Conservation (phyloP, 345 rosid genomes). For the Punica granatum region DNA sequence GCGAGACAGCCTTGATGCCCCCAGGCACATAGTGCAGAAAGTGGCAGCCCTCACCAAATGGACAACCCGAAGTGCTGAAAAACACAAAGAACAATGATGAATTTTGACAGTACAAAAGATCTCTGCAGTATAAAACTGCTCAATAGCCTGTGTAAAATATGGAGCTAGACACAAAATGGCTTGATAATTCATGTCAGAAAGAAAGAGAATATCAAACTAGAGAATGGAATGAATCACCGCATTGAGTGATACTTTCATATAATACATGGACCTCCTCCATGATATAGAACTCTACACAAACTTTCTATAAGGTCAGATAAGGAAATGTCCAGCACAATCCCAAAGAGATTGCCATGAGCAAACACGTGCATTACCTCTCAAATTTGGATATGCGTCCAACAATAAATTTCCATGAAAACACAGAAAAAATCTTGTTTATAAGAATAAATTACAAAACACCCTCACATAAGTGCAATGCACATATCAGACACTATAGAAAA, state of each 20-base stretch:
- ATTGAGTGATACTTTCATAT: neutral
- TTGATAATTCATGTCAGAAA: neutral
- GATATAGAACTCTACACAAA: too few species aligned
- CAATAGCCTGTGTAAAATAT: neutral
- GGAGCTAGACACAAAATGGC: neutral
- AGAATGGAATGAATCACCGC: neutral
- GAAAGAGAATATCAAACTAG: neutral
- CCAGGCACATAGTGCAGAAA: conserved; percentile 96
- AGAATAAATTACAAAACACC: neutral
- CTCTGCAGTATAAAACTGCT: neutral
- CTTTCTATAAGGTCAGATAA: too few species aligned
- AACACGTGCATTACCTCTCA: neutral
- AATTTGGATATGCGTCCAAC: neutral
- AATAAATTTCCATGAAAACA: neutral
- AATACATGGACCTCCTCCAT: too few species aligned
- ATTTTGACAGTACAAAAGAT: neutral
- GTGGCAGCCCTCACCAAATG: conserved; percentile 96
- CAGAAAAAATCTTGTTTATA: neutral
- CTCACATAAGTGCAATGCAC: neutral
- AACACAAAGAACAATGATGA: conserved; percentile 14
- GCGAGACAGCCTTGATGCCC: conserved; percentile 78
- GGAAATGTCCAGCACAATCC: neutral
- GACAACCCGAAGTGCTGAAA: conserved; percentile 94
- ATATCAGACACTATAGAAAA: neutral
- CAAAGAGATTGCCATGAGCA: neutral